These are phyloP conservation scores for Cutaneotrichosporon mucoides DNA, from an alignment of 1,284 basidiomycete genomes.

Conservation along the genomic window DNA sequence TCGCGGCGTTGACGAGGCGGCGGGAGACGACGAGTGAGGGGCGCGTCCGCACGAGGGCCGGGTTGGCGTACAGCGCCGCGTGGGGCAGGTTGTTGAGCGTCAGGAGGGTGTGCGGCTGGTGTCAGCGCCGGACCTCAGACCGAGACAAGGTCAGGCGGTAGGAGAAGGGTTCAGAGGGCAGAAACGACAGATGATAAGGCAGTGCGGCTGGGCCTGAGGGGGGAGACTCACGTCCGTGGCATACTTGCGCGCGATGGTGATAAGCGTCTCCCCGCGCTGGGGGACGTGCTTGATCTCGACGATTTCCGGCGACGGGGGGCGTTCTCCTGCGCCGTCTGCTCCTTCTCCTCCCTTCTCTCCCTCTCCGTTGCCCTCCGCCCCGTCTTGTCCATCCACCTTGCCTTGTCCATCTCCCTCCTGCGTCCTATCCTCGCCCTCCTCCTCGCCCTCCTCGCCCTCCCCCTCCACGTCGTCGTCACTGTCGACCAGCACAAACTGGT, in stretches of 20 bases:
- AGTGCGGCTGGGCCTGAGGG: not conserved
- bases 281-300: constrained; percentile 36
- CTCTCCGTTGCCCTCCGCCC: constrained; percentile 1
- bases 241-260: constrained; percentile 31
- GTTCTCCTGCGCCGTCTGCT: not conserved
- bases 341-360: not conserved
- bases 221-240: constrained; percentile 37
- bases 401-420: not conserved
- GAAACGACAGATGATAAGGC: too few species aligned
- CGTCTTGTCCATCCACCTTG: not conserved
- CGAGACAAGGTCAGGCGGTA: too few species aligned
- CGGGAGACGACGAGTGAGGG: constrained; percentile 12
- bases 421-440: not conserved
- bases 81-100: constrained; percentile 32
- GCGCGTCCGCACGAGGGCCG: constrained; percentile 22
- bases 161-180: too few species aligned
- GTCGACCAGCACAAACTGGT: constrained; percentile 11
- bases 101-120: constrained; percentile 33
- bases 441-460: not conserved
- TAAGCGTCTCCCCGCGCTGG: constrained; percentile 28
- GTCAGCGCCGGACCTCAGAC: constrained; percentile 9
- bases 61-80: constrained; percentile 22
- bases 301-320: constrained; percentile 13
- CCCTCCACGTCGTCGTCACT: constrained; percentile 9
- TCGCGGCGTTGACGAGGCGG: constrained; percentile 7